Percentiles rank a stretch among this genome's conserved stretches.
Conservation (phyloP, 176 grass and related monocot genomes). For the Eleusine indica region DNA sequence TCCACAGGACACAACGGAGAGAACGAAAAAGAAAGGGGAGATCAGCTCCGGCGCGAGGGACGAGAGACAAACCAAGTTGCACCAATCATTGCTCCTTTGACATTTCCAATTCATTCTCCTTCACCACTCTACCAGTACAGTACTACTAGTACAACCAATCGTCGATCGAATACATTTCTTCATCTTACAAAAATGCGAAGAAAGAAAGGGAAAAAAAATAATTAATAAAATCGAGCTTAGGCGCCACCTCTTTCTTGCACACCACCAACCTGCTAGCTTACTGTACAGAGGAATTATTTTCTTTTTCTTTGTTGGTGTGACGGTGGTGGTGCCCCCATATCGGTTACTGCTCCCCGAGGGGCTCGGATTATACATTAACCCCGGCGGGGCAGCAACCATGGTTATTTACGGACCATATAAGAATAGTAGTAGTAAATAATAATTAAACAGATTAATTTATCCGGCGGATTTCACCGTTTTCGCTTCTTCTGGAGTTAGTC, state of each 20-base stretch:
- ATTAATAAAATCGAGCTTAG: slow-evolving; percentile 28
- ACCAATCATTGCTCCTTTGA: slow-evolving; percentile 22
- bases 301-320: not conserved
- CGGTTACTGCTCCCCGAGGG: not conserved
- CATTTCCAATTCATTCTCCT: not conserved
- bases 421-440: not conserved
- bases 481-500: slow-evolving; percentile 46
- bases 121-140: not conserved
- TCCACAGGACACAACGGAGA: not conserved
- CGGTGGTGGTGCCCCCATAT: slow-evolving; percentile 7
- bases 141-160: not conserved
- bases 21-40: no score
- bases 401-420: slow-evolving; percentile 46
- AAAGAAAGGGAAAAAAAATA: not conserved
- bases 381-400: slow-evolving; percentile 1
- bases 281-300: slow-evolving; percentile 32
- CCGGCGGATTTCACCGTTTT: not conserved
- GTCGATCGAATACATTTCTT: not conserved
- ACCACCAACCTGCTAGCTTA: not conserved
- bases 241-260: slow-evolving; percentile 4
- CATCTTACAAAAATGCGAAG: slow-evolving; percentile 29
- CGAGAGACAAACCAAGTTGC: not conserved
- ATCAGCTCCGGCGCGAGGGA: not conserved
- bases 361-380: slow-evolving; percentile 42
- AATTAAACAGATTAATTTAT: slow-evolving; percentile 44